Conservation (phyloP, 164 flowering plant genomes). For the Magnolia changhungtana region DNA sequence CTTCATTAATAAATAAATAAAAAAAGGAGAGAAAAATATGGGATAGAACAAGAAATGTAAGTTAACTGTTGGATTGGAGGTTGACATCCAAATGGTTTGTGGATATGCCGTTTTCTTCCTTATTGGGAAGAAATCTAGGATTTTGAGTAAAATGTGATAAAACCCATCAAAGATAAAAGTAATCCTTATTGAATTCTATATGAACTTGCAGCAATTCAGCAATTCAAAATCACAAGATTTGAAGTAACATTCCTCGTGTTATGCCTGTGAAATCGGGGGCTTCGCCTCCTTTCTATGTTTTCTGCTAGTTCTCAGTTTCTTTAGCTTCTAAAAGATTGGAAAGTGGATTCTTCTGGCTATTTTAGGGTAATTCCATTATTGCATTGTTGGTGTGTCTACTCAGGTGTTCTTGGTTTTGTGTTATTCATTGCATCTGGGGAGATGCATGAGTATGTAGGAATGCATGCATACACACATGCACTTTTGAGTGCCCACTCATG, state of each 20-base stretch:
- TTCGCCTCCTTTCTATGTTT: background rate
- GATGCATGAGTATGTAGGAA: background rate
- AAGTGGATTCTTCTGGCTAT: background rate
- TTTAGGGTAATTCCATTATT: background rate
- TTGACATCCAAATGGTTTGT: background rate
- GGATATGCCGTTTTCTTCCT: background rate
- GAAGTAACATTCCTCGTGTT: background rate
- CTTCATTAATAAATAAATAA: background rate
- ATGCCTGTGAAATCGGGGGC: background rate
- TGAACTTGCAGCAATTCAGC: background rate
- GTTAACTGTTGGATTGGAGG: background rate
- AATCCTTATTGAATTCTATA: background rate
- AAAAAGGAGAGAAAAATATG: background rate
- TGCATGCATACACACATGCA: background rate
- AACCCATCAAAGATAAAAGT: background rate
- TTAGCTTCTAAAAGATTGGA: background rate
- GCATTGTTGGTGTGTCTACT: background rate
- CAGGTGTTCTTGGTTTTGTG: background rate
- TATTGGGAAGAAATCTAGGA: background rate
- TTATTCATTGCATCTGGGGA: background rate
- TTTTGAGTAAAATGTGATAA: background rate
- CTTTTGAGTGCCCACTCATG: background rate
- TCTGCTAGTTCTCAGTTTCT: background rate
- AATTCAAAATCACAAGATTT: background rate
- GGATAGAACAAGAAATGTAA: background rate